Conservation (phyloP, 148 eudicot genomes). For the Chenopodium formosanum region DNA sequence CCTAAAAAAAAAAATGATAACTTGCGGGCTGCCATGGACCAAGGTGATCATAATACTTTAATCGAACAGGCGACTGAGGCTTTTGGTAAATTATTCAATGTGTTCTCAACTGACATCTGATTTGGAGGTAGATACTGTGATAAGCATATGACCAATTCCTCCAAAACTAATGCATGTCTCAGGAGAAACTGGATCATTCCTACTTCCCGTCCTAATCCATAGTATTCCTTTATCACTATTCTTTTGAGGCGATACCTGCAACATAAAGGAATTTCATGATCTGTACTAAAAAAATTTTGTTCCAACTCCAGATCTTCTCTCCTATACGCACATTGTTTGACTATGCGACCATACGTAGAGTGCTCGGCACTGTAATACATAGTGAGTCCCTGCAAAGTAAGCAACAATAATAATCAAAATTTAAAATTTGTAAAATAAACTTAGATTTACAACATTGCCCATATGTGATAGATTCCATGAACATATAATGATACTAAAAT, state of each 20-base stretch:
- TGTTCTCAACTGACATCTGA: background rate
- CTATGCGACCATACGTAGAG: too few species aligned
- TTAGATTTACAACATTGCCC: too few species aligned
- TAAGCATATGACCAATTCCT: background rate
- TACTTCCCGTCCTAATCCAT: conserved; percentile 6
- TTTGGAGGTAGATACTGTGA: background rate
- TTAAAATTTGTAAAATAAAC: too few species aligned
- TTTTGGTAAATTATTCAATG: background rate
- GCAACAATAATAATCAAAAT: background rate
- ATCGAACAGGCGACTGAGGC: conserved; percentile 8
- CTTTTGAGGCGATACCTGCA: background rate
- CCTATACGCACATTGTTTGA: too few species aligned
- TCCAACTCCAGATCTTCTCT: background rate
- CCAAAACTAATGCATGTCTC: conserved; percentile 13
- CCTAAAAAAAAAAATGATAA: too few species aligned
- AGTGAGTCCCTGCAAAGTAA: background rate
- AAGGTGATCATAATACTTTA: background rate
- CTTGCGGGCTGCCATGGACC: too few species aligned
- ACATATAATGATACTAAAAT: too few species aligned
- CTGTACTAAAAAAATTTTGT: background rate
- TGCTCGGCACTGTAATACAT: too few species aligned
- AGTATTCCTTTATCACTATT: background rate
- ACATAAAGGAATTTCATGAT: conserved; percentile 1
- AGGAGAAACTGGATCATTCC: background rate
- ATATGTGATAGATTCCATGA: too few species aligned